Conservation (phyloP, 768 basidiomycete genomes). For the Hydnum rufescens region DNA sequence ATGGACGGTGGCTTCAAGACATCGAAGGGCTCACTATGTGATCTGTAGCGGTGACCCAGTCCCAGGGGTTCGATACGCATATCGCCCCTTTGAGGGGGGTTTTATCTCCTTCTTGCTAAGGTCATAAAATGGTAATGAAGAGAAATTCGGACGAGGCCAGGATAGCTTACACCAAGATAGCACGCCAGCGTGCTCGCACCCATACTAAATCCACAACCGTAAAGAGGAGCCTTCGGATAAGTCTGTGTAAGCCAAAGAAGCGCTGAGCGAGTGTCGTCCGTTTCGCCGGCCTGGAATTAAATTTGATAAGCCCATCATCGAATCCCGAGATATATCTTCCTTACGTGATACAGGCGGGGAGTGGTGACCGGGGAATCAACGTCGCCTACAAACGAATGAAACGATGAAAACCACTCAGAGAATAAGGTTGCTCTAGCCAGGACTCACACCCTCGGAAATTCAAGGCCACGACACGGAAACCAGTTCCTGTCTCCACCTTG, state of each 20-base stretch:
- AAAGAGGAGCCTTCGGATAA: constrained; percentile 63
- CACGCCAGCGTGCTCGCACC: constrained; percentile 82
- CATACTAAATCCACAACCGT: constrained; percentile 87
- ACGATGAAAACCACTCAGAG: not conserved
- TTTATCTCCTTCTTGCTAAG: constrained; percentile 1
- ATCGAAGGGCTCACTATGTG: no score
- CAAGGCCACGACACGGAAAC: not conserved
- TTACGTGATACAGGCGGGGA: not conserved
- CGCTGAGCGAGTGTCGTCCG: constrained; percentile 72
- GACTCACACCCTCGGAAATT: constrained; percentile 1
- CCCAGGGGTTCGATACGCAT: not conserved
- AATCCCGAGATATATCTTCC: not conserved
- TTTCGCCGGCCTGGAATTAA: constrained; percentile 40
- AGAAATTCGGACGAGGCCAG: not conserved
- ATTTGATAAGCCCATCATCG: not conserved
- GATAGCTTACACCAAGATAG: constrained; percentile 29
- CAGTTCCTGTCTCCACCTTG: not conserved
- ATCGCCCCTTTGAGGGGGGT: constrained; percentile 1
- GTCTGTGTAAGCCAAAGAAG: constrained; percentile 49
- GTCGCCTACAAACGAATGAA: not conserved
- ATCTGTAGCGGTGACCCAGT: not conserved
- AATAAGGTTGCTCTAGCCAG: not conserved
- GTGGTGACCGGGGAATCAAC: not conserved
- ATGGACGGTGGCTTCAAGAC: no score
- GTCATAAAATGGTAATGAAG: not conserved